Conservation (phyloP, 2,329 filamentous ascomycete genomes). For the Coniochaeta hoffmannii region DNA sequence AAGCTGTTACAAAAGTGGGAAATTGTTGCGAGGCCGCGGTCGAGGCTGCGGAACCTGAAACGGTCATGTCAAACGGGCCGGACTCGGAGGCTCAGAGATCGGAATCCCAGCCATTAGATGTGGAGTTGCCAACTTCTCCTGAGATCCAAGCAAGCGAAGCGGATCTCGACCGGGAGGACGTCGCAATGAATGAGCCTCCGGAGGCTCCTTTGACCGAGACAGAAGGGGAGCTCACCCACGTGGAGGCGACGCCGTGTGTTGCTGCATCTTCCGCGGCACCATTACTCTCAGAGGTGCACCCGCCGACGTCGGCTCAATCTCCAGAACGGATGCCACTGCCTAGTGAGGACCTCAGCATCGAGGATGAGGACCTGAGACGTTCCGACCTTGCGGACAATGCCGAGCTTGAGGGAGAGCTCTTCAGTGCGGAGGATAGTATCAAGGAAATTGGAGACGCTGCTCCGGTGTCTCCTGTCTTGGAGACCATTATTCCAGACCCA, state of each 20-base stretch:
- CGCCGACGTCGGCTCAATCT: too few species aligned
- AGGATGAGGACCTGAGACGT: background rate
- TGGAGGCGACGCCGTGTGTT: background rate
- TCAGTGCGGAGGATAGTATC: background rate
- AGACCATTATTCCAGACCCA: background rate
- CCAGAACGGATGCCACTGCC: too few species aligned
- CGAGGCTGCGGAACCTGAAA: background rate
- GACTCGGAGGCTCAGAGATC: too few species aligned
- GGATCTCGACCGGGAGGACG: background rate
- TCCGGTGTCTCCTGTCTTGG: background rate
- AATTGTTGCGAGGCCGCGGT: too few species aligned
- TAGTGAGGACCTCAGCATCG: too few species aligned
- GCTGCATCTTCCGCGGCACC: background rate
- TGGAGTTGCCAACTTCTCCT: background rate
- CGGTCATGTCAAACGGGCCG: too few species aligned
- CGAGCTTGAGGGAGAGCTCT: background rate
- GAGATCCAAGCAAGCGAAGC: background rate
- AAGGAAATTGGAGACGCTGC: background rate
- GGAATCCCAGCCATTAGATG: too few species aligned
- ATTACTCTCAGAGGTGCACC: too few species aligned
- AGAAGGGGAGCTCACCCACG: background rate
- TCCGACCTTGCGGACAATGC: background rate
- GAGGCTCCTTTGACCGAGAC: background rate
- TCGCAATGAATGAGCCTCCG: background rate
- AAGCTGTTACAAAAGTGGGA: too few species aligned